Conservation (phyloP, 192 early-diverging fungal species). For the Backusella morwellensis region DNA sequence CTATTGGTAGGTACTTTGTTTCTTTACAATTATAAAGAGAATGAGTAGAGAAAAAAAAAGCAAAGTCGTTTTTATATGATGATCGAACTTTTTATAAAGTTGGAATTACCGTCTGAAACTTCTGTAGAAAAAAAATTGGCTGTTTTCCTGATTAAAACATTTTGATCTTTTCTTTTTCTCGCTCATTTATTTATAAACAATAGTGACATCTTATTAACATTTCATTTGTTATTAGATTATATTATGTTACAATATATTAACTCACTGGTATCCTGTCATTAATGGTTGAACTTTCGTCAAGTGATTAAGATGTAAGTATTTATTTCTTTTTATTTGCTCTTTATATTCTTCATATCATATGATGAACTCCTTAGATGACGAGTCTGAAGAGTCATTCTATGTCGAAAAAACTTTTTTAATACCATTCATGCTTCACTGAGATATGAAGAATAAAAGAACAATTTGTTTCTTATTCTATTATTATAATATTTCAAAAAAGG, state of each 20-base stretch:
- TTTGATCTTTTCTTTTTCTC: neutral
- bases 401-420: conserved; percentile 66
- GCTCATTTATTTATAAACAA: neutral
- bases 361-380: conserved; percentile 77
- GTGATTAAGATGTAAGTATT: neutral
- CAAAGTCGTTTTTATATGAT: conserved; percentile 16
- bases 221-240: neutral
- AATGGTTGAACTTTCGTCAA: neutral
- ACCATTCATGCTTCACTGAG: conserved; percentile 76
- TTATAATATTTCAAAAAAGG: neutral
- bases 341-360: conserved; percentile 30
- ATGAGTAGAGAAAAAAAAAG: neutral
- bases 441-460: conserved; percentile 8
- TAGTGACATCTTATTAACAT: neutral
- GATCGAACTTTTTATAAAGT: conserved; percentile 26
- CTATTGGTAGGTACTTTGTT: neutral
- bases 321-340: neutral
- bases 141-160: conserved; percentile 20
- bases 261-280: too few relatives aligned
- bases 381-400: conserved; percentile 76
- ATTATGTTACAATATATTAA: too few relatives aligned
- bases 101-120: conserved; percentile 35
- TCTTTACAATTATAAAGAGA: neutral
- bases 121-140: conserved; percentile 24
- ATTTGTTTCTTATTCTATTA: neutral